Conservation (phyloP, 768 basidiomycete genomes). For the Russula emetica region DNA sequence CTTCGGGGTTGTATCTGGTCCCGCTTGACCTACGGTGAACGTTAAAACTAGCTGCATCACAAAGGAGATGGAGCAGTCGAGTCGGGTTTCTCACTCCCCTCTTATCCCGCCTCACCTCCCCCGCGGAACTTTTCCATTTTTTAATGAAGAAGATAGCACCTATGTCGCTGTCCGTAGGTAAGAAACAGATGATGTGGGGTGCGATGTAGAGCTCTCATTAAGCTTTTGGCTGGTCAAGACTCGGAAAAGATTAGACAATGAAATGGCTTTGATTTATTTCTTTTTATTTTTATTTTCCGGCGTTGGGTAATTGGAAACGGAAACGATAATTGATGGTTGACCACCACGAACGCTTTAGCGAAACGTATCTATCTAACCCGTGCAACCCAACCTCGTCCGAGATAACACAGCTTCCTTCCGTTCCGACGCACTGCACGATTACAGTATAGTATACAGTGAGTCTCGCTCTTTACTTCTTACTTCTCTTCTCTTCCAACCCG, state of each 20-base stretch:
- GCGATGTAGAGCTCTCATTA: neutral
- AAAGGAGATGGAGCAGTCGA: neutral
- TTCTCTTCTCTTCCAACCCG: too few species aligned
- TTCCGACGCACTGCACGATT: neutral
- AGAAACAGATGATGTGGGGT: neutral
- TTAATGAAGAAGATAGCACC: neutral
- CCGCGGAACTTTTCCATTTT: neutral
- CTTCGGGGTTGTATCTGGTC: neutral
- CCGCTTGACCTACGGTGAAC: neutral
- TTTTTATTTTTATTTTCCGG: neutral
- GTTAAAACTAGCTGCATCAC: neutral
- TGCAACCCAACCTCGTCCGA: neutral
- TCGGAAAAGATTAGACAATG: neutral
- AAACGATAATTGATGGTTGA: too few species aligned
- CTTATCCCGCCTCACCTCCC: neutral
- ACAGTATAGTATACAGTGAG: neutral
- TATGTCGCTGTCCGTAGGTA: neutral
- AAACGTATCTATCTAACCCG: too few species aligned
- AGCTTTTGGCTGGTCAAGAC: neutral
- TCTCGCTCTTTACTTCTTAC: neutral
- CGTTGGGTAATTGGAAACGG: too few species aligned
- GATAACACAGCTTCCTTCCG: neutral
- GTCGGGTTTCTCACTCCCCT: neutral
- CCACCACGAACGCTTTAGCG: too few species aligned
- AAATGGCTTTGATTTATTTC: neutral